phyloP scores from a whole-genome alignment of 768 basidiomycete genomes.

The Favolaschia claudopus region DNA sequence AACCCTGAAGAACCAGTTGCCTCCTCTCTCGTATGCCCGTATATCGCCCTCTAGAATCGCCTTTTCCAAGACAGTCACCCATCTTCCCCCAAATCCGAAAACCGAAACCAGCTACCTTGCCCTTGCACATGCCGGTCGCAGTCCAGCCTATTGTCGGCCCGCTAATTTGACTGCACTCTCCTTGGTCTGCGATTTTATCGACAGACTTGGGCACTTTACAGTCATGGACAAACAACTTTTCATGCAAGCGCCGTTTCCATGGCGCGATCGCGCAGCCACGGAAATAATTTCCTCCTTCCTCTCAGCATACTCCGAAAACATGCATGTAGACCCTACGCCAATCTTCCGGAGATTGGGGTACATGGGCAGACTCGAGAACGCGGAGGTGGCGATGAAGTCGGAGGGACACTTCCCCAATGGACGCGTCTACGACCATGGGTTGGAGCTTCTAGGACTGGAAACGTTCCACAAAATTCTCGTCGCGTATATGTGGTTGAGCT shows the following conservation, averaged over 20 bases:
- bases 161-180: constrained; percentile 1
- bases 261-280: constrained; percentile 49
- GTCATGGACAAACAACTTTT: constrained; percentile 53
- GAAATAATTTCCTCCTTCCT: constrained; percentile 49
- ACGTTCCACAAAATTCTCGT: constrained; percentile 78
- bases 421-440: neutral
- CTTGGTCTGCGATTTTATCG: constrained; percentile 51
- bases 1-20: constrained; percentile 61
- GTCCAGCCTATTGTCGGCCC: constrained; percentile 54
- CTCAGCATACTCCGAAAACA: constrained; percentile 44
- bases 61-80: constrained; percentile 33
- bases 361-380: constrained; percentile 47
- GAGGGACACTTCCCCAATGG: constrained; percentile 5
- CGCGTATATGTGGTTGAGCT: constrained; percentile 86
- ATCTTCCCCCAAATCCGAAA: constrained; percentile 52
- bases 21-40: constrained; percentile 60
- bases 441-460: constrained; percentile 57
- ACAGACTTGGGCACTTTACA: constrained; percentile 46
- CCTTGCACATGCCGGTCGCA: constrained; percentile 52
- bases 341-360: constrained; percentile 47
- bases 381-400: constrained; percentile 44
- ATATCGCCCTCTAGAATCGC: constrained; percentile 38
- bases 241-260: constrained; percentile 61
- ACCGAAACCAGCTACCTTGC: constrained; percentile 57
- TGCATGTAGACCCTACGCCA: constrained; percentile 51